Conservation (phyloP, 2,329 filamentous ascomycete species). For the Aureobasidium musti region DNA sequence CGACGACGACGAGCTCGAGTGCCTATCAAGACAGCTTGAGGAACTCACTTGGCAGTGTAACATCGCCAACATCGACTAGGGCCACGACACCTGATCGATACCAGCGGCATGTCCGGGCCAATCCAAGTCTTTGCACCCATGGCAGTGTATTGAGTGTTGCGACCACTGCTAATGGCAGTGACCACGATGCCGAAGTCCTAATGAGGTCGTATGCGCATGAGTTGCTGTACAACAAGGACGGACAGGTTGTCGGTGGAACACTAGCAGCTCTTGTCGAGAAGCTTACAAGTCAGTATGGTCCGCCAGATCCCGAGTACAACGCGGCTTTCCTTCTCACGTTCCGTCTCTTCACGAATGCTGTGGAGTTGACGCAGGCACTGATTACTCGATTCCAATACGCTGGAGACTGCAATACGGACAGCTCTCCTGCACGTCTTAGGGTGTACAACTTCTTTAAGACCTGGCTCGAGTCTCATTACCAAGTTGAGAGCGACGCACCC, state of each 20-base stretch:
- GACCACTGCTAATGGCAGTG: constrained; percentile 64
- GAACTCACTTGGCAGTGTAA: constrained; percentile 75
- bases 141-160: constrained; percentile 57
- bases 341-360: constrained; percentile 82
- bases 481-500: constrained; percentile 73
- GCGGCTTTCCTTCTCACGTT: constrained; percentile 97
- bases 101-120: constrained; percentile 64
- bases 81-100: constrained; percentile 76
- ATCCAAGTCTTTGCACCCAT: constrained; percentile 37
- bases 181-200: constrained; percentile 80
- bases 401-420: constrained; percentile 71
- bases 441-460: constrained; percentile 97
- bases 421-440: constrained; percentile 78
- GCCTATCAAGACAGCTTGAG: constrained; percentile 72
- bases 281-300: constrained; percentile 87
- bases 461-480: constrained; percentile 97
- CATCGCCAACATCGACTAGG: constrained; percentile 81
- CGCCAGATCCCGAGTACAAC: constrained; percentile 87
- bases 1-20: constrained; percentile 74
- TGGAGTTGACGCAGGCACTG: constrained; percentile 76
- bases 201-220: constrained; percentile 91
- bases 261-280: constrained; percentile 90
- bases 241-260: constrained; percentile 89
- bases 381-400: constrained; percentile 93
- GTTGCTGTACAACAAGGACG: constrained; percentile 89